A percentile compares a stretch with the other conserved stretches of the same genome.
Conservation (phyloP, 768 basidiomycete genomes). For the Suillus decipiens region DNA sequence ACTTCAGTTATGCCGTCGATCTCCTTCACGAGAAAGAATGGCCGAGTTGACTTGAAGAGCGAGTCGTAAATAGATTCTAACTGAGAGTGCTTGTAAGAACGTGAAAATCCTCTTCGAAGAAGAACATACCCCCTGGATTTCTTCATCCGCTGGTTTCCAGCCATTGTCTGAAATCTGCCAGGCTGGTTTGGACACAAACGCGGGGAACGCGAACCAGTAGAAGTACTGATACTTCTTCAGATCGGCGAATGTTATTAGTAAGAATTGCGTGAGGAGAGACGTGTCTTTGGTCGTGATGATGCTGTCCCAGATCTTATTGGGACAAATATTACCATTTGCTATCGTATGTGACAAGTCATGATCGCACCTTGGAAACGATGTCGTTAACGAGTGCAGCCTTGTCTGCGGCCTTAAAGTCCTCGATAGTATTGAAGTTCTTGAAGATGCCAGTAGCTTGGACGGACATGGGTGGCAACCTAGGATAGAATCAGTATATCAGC, state of each 20-base stretch:
- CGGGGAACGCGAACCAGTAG: slow-evolving; percentile 98
- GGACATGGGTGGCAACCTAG: slow-evolving; percentile 50
- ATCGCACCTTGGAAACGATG: slow-evolving; percentile 62
- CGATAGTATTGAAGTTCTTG: slow-evolving; percentile 97
- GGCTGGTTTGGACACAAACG: slow-evolving; percentile 83
- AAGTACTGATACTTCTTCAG: slow-evolving; percentile 98
- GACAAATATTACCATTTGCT: background rate
- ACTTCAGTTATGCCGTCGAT: slow-evolving; percentile 40
- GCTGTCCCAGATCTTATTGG: slow-evolving; percentile 66
- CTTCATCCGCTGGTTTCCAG: slow-evolving; percentile 52
- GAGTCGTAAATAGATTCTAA: slow-evolving; percentile 54
- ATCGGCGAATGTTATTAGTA: slow-evolving; percentile 93
- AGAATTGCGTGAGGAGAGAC: slow-evolving; percentile 68
- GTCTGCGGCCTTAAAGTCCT: slow-evolving; percentile 89
- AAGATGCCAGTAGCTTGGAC: slow-evolving; percentile 63
- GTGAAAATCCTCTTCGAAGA: background rate
- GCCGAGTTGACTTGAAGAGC: slow-evolving; percentile 40
- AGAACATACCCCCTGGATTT: slow-evolving; percentile 32
- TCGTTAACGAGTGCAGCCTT: slow-evolving; percentile 86
- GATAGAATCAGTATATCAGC: slow-evolving; percentile 2
- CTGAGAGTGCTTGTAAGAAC: slow-evolving; percentile 31
- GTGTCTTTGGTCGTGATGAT: slow-evolving; percentile 54
- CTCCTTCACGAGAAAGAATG: slow-evolving; percentile 66
- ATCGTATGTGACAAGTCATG: background rate
- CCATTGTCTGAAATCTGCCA: slow-evolving; percentile 78